phyloP scores from a whole-genome alignment of 306 rosid genomes.

The Glycine tomentella region DNA sequence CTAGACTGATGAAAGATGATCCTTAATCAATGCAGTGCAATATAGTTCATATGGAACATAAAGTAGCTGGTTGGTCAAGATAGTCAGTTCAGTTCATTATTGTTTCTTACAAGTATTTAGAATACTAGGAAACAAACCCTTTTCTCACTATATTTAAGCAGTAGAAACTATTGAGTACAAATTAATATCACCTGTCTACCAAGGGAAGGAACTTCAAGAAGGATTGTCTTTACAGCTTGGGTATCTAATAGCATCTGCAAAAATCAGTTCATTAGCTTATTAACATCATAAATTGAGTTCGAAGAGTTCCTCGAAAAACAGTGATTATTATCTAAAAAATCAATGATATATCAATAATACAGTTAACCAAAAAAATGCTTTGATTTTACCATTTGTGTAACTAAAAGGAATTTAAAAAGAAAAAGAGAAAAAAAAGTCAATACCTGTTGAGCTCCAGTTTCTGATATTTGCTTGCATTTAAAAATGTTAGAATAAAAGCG shows the following conservation, averaged over 20 bases:
- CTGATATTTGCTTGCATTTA: conserved; percentile 99
- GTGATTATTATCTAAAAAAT: conserved; percentile 1
- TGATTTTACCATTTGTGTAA: conserved; percentile 32
- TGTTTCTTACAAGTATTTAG: conserved; percentile 23
- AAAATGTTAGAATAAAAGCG: conserved; percentile 94
- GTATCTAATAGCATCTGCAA: conserved; percentile 97
- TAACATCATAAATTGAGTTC: conserved; percentile 35
- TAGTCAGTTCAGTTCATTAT: not conserved
- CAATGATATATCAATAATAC: conserved; percentile 7
- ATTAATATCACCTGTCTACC: conserved; percentile 81
- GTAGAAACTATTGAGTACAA: conserved; percentile 29
- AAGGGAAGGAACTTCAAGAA: conserved; percentile 95
- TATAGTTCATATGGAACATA: conserved; percentile 25
- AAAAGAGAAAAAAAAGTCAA: conserved; percentile 13
- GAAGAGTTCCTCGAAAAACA: conserved; percentile 31
- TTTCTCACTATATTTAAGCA: conserved; percentile 7
- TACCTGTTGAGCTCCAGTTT: conserved; percentile 99
- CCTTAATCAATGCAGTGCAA: conserved; percentile 22
- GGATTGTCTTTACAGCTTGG: conserved; percentile 98
- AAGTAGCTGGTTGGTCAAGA: conserved; percentile 17
- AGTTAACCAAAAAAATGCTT: not conserved
- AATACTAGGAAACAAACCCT: not conserved
- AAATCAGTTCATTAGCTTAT: conserved; percentile 44
- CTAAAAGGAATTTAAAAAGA: conserved; percentile 20
- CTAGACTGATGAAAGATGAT: conserved; percentile 5